Evolutionary conservation across 768 basidiomycete species (phyloP).

Genomic region (Boletus vinaceobasis): DNA sequence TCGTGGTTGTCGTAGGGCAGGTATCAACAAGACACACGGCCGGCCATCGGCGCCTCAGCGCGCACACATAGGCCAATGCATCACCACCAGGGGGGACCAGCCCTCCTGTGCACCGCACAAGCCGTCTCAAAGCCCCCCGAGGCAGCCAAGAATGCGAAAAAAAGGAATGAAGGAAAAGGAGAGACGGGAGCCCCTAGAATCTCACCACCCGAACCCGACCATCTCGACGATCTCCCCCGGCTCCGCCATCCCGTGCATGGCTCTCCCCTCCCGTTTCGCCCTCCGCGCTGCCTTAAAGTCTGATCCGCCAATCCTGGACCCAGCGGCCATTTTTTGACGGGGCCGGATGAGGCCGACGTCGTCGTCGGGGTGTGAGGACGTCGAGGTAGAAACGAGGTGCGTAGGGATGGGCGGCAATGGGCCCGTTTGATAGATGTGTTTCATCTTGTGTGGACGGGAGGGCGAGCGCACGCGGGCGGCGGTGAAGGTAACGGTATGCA

Average conservation of each 20-base stretch:
- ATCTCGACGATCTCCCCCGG: conserved; percentile 27
- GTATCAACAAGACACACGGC: too few species aligned
- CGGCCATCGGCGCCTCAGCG: too few species aligned
- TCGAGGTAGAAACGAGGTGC: neutral
- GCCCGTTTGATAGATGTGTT: conserved; percentile 17
- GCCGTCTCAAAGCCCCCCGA: neutral
- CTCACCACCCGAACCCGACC: conserved; percentile 25
- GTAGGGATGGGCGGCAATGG: conserved; percentile 23
- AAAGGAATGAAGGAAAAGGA: neutral
- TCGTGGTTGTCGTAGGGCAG: too few species aligned
- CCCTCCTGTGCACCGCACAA: neutral
- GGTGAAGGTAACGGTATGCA: conserved; percentile 21
- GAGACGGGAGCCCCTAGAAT: neutral
- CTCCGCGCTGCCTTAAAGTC: conserved; percentile 30
- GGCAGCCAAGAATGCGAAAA: neutral
- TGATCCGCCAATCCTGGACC: conserved; percentile 25
- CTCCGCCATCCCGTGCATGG: neutral
- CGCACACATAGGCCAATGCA: neutral
- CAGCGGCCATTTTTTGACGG: conserved; percentile 20
- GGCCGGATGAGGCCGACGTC: conserved; percentile 21
- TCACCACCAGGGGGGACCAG: neutral
- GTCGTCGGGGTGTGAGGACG: neutral
- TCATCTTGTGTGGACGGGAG: conserved; percentile 4
- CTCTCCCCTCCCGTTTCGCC: conserved; percentile 25
- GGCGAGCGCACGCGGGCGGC: conserved; percentile 18